Evolutionary conservation across 371 early-diverging fungal species (phyloP).

Genomic region (Apophysomyces ossiformis): DNA sequence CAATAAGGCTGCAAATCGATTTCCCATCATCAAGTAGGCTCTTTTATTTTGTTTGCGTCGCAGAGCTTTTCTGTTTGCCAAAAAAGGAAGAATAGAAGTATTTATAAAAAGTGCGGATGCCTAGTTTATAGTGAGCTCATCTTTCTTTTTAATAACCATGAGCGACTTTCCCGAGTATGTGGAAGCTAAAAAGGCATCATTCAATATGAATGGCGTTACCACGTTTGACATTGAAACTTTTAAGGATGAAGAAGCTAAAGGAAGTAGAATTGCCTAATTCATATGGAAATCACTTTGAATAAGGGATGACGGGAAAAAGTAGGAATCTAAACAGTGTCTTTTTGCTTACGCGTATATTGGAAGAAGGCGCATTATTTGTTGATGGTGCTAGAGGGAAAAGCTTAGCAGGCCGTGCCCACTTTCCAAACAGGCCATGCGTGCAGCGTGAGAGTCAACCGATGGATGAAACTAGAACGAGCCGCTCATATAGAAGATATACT

Average conservation of each 20-base stretch:
- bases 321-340: neutral
- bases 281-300: neutral
- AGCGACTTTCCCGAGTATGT: too few relatives aligned
- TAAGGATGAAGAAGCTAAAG: neutral
- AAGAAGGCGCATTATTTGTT: neutral
- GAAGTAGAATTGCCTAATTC: neutral
- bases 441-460: neutral
- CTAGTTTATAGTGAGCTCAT: too few relatives aligned
- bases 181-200: neutral
- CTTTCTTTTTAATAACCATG: too few relatives aligned
- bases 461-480: neutral
- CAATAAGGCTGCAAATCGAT: too few relatives aligned
- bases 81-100: too few relatives aligned
- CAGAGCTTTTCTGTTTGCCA: too few relatives aligned
- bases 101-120: too few relatives aligned
- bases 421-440: neutral
- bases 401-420: neutral
- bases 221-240: neutral
- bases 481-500: neutral
- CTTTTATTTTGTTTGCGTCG: too few relatives aligned
- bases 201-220: neutral
- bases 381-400: neutral
- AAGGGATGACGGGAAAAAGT: neutral
- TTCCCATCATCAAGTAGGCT: too few relatives aligned
- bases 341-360: neutral